Base-by-base conservation (phyloP, 2,329 filamentous ascomycete species). In the Claviceps maximensis region DNA sequence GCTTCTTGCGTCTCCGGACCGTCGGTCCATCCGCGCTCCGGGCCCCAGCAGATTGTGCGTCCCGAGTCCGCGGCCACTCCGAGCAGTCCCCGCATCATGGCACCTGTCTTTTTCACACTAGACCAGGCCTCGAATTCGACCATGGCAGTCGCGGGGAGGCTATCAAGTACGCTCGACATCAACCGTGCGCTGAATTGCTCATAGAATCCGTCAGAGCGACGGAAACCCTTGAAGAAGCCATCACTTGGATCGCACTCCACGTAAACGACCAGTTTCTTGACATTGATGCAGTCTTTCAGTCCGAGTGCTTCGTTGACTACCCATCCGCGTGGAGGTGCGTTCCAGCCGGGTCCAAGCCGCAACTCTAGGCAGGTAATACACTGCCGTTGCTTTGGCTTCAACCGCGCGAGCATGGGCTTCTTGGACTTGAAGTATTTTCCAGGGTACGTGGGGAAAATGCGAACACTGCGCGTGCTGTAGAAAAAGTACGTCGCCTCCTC, bases 211-310 rank as follows among this genome's bases (percentile, higher is more conserved):
- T 83, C 76, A 1, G 75, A 74, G 27, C 77, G 75, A 15, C 84
- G 76, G 60, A 85, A 89, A 0, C 84, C 85, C 52, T 79, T 77
- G 60, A 87, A 88, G 21, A 81, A 70, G 29, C 73, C 74, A 59
- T 84, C 77, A 51, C 81, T 85, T 0, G 86, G 85, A 61, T 90
- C 86, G 57, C 78, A 79, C 65, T 89, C 81, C 25, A 89, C 79
- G 61, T 86, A 86, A 12, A 90, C 76, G 27, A 75, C 79, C 48
- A 90, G 64, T 15, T 71, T 72, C 31, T 76, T 73, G 21, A 86
- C 76, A 48, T 74, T 79, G 53, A 67, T 67, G 63, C 82, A 85
- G 50, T 87, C 81, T 1, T 64, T 58, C 7, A 90, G 72, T 0
- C 85, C 84, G 1, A 89, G 71, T 1, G 75, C 74, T 4, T 75